Conservation (phyloP, 768 basidiomycete genomes). For the Gloeostereum incarnatum region DNA sequence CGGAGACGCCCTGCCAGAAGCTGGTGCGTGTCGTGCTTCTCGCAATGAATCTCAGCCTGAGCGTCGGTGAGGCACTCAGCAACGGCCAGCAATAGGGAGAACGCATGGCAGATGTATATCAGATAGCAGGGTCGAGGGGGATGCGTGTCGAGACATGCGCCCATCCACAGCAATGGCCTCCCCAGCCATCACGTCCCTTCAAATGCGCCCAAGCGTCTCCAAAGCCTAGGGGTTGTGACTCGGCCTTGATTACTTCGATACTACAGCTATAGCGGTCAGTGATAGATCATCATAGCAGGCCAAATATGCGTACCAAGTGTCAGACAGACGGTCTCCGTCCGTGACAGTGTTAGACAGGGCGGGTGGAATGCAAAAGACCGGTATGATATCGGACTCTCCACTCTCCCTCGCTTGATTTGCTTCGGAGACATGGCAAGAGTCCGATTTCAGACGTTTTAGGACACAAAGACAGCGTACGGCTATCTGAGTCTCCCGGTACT, state of each 20-base stretch:
- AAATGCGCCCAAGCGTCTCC: too few species aligned
- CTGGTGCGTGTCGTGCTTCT: too few species aligned
- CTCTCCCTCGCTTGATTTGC: constrained; percentile 64
- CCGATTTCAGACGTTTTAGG: constrained; percentile 48
- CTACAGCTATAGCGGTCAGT: constrained; percentile 20
- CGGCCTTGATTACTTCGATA: constrained; percentile 72
- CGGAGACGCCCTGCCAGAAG: too few species aligned
- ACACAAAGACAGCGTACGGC: constrained; percentile 70
- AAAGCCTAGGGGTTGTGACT: constrained; percentile 55
- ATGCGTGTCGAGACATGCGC: too few species aligned
- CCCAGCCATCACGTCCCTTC: too few species aligned
- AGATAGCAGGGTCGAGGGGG: too few species aligned
- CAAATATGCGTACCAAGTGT: constrained; percentile 35
- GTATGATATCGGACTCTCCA: constrained; percentile 67
- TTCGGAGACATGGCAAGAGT: constrained; percentile 48
- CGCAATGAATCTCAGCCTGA: too few species aligned
- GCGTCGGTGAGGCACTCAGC: too few species aligned
- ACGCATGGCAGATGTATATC: too few species aligned
- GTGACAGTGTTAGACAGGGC: constrained; percentile 10
- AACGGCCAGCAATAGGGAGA: too few species aligned
- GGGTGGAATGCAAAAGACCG: constrained; percentile 49
- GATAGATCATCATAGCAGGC: constrained; percentile 4
- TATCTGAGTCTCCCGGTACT: too few species aligned
- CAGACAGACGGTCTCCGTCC: constrained; percentile 35
- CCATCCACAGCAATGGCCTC: too few species aligned